Base-by-base conservation (phyloP, 148 eudicot genomes). In the Limonium bicolor region DNA sequence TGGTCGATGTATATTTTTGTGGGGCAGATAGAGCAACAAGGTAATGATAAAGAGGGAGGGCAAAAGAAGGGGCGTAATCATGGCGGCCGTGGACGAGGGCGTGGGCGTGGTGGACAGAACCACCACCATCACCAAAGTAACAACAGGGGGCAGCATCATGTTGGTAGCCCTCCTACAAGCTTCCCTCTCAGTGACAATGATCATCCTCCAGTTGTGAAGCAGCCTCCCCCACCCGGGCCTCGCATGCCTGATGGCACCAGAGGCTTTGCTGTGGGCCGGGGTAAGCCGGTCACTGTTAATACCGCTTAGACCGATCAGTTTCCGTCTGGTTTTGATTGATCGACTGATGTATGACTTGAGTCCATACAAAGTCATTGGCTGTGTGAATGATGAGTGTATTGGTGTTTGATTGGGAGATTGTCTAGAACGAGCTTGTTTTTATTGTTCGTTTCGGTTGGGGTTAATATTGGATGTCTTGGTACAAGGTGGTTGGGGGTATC, bases 171-270 rank as follows among this genome's bases (percentile, higher is more conserved):
- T 5, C 57, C 71, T 12, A 36, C 23, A 1, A 70, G 47, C 33
- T 57, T 36, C 55, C 24, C 56, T 15, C 37, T 30, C 32, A 70
- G 49, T 43, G 44, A 46, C 36, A 41, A 41, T 1, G 86, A 78
- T 50, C 86, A 70, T 14, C 65, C 66, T 22, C 33, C 33, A 50
- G 39, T 57, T n/a, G 61, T 55, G 26, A 73, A 69, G 67, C n/a
- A n/a, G n/a, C n/a, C n/a, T n/a, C 86, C 64, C 35, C 75, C 93
- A 49, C 86, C 95, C 17, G 97, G 94, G 6, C 97, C 97, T 20
- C 93, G 97, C 48, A 90, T 90, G 97, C 97, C 97, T 23, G 97
- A 90, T 60, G 97, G 97, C 20, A 90, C 97, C 5, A 63, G 78
- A 57, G 97, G 97, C 40, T 90, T 90, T 54, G 74, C 97, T 9